A percentile compares a stretch with the other conserved stretches of the same genome.
Evolutionary conservation across 805 yeast species (phyloP).

Genomic region (Kodamaea leandrae): DNA sequence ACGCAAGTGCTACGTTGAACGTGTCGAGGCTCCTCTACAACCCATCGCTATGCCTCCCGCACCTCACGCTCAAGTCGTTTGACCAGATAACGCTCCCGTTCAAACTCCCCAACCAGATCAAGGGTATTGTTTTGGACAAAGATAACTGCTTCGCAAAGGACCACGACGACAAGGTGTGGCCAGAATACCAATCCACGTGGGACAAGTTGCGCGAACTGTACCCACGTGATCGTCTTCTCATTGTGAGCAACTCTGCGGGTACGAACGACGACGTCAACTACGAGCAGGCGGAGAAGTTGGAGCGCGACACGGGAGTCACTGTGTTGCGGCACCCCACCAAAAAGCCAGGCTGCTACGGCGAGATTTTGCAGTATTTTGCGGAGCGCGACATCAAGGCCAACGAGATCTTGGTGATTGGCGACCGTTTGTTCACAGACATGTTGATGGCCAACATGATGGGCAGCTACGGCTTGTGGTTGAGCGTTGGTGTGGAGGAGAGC

Average conservation of each 20-base stretch:
- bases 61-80: slow-evolving; percentile 52
- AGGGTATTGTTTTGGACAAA: slow-evolving; percentile 84
- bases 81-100: slow-evolving; percentile 60
- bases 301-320: slow-evolving; percentile 61
- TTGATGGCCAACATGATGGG: slow-evolving; percentile 96
- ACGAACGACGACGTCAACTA: slow-evolving; percentile 67
- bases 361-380: slow-evolving; percentile 60
- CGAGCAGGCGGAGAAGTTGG: slow-evolving; percentile 60
- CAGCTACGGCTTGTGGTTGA: slow-evolving; percentile 77
- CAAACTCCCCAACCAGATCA: slow-evolving; percentile 39
- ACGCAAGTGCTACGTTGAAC: slow-evolving; percentile 76
- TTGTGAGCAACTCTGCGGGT: slow-evolving; percentile 94
- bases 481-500: slow-evolving; percentile 67
- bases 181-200: slow-evolving; percentile 61
- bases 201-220: slow-evolving; percentile 48
- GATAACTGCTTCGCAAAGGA: slow-evolving; percentile 94
- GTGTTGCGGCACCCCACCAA: slow-evolving; percentile 72
- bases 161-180: slow-evolving; percentile 77
- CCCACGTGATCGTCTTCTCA: slow-evolving; percentile 62
- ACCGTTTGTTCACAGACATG: slow-evolving; percentile 85
- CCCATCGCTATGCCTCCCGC: slow-evolving; percentile 74
- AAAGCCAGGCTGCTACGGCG: slow-evolving; percentile 78
- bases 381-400: slow-evolving; percentile 47
- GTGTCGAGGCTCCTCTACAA: slow-evolving; percentile 54
- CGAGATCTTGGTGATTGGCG: slow-evolving; percentile 86